phyloP scores from a whole-genome alignment of 108 stramenopile species.

The Mediolabrus comicus region DNA sequence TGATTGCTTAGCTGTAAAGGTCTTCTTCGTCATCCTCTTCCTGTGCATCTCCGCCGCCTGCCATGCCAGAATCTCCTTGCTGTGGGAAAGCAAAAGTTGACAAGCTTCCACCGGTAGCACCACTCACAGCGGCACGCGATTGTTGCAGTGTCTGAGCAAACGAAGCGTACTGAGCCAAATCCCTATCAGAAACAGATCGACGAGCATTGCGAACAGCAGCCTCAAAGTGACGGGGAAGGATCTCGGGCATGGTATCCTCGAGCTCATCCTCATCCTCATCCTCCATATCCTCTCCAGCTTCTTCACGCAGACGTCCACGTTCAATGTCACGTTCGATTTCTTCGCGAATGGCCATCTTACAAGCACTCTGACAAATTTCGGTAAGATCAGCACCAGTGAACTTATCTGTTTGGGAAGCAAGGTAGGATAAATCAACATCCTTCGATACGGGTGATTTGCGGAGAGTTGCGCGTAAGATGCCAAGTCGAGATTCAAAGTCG shows the following conservation, averaged over 20 bases:
- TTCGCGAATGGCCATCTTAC: constrained; percentile 98
- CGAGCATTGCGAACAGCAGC: constrained; percentile 95
- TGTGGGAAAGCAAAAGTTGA: constrained; percentile 92
- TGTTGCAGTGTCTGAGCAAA: constrained; percentile 97
- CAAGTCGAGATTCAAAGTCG: constrained; percentile 95
- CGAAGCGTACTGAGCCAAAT: constrained; percentile 98
- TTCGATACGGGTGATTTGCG: constrained; percentile 97
- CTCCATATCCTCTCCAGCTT: constrained; percentile 85
- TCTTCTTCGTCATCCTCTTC: constrained; percentile 92
- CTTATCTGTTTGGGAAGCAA: constrained; percentile 97
- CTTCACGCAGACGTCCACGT: constrained; percentile 89
- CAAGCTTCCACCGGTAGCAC: constrained; percentile 84
- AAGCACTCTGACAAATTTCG: constrained; percentile 99
- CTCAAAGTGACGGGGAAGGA: constrained; percentile 97
- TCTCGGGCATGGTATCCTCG: constrained; percentile 97
- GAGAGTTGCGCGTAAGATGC: constrained; percentile 95
- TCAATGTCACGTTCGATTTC: constrained; percentile 98
- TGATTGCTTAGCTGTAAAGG: constrained; percentile 79
- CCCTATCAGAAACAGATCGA: constrained; percentile 96
- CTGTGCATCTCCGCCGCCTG: constrained; percentile 43
- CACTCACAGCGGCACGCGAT: constrained; percentile 87
- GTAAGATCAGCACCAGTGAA: constrained; percentile 99
- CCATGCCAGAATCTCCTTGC: constrained; percentile 21
- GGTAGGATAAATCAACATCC: constrained; percentile 96
- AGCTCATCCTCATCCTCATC: constrained; percentile 90